Evolutionary conservation across 441 rosid species (phyloP), one percentile per base, ranked within the genome.

Genomic region (Erodium chrysanthum): DNA sequence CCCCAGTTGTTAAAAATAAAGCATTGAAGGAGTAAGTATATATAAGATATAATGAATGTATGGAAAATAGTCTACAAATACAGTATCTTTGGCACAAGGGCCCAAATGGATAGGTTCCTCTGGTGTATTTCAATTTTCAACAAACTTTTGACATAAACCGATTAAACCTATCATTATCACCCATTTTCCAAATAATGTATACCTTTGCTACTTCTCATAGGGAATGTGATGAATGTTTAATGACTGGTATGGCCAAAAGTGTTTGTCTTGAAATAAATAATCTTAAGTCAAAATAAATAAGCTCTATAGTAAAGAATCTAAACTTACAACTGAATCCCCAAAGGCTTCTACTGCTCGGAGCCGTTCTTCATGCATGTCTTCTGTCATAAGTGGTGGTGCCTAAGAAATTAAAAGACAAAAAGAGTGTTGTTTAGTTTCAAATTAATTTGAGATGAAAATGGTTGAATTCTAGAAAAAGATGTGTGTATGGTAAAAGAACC

Each of bases 321-420:
- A 67, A 75, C 96, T 87, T 84, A 95, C 97, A 79, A 85, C 86
- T 71, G 98, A 87, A 84, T 84, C 89, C 62, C 93, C 85, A 73
- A 76, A 79, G 70, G 90, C 93, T 80, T 95, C 95, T 62, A 95
- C 97, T 66, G 96, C 96, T 74, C 75, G 93, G 64, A 90, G 84
- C 69, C 99, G 84, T 76, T 95, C 99, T 88, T 92, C 99, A 80
- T 95, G 99, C 98, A 95, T 92, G 82, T 92, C 99, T 80, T 92
- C 99, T 33, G 99, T 92, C 99, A 95, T 90, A 72, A 88, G 93
- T 14, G 93, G 96, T 29, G 92, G 88, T 74, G 86, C 93, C 99
- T 95, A 77, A 23, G 69, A 59, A 64, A 68, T 71, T 68, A n/a
- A 50, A 33, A 54, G 23, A 66, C 65, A 14, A 65, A 21, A 63